A percentile compares a stretch with the other conserved stretches of the same genome.
Conservation (phyloP, 2,329 filamentous ascomycete species). For the Fusarium penzigii region DNA sequence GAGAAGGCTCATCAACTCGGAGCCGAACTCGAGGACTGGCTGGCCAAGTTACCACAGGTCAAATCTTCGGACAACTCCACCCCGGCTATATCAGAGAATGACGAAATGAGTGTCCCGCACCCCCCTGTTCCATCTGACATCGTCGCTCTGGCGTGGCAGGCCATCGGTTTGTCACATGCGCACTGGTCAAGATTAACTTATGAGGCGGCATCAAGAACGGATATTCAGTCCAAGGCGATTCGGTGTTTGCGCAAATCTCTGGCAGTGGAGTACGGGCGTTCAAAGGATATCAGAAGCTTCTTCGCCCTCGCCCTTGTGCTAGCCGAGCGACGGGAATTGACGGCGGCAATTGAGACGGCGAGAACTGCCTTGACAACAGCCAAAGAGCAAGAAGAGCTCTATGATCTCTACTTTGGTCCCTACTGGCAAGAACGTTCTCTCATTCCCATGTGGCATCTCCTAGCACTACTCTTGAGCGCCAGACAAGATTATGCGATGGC, state of each 20-base stretch:
- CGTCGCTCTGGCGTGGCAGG: constrained; percentile 74
- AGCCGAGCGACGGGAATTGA: constrained; percentile 81
- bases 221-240: constrained; percentile 77
- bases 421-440: constrained; percentile 65
- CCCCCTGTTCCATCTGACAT: constrained; percentile 57
- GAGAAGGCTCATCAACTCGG: constrained; percentile 77
- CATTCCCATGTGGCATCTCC: constrained; percentile 87
- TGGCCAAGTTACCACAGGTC: constrained; percentile 58
- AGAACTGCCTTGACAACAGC: constrained; percentile 72
- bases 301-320: constrained; percentile 84
- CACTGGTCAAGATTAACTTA: constrained; percentile 85
- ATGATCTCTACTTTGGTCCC: constrained; percentile 46
- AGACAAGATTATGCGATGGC: constrained; percentile 83
- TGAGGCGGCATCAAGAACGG: constrained; percentile 68
- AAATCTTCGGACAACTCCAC: constrained; percentile 29
- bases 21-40: constrained; percentile 71
- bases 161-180: constrained; percentile 81
- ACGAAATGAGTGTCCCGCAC: constrained; percentile 37
- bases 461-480: constrained; percentile 82
- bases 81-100: constrained; percentile 32
- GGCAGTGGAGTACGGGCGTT: constrained; percentile 63
- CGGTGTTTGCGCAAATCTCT: constrained; percentile 73
- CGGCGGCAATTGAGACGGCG: constrained; percentile 77
- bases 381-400: constrained; percentile 47
- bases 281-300: constrained; percentile 71